Evolutionary conservation across 2,329 filamentous ascomycete species (phyloP), one percentile per base, ranked within the genome.

Genomic region (Fusarium globosum): DNA sequence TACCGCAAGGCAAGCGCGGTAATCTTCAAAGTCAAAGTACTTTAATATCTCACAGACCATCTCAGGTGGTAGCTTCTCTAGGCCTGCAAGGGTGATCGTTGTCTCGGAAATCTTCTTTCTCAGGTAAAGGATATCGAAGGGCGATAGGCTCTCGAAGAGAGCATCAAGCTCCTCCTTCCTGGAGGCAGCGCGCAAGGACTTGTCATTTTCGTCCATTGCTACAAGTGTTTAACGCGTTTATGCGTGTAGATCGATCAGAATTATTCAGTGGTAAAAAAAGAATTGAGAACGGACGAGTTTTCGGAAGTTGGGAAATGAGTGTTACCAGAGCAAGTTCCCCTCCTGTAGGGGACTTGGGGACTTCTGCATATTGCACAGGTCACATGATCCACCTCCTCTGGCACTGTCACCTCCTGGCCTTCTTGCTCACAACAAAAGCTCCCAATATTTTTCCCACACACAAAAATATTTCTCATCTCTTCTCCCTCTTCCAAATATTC

Each of bases 11-110:
- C 42, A 43, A 8, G 42, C 15, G 23, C 42, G 42, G 15, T 43
- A 43, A 11, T 43, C 42, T 0, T 26, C 42, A 7, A 43, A 43
- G n/a, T 43, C 11, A 5, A 43, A 2, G 12, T 43, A 43, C 42
- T 43, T 23, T n/a, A 43, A 11, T 10, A 43, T 43, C 42, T 43
- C 15, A 23, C 42, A 43, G 4, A 43, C 15, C 42, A 43, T 23
- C 10, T 43, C 42, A 4, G n/a, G n/a, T 0, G 42, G 42, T 2
- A 43, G 0, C 15, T 43, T 43, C 15, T 43, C 42, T 8, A 43
- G 11, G 0, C 42, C 42, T 3, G n/a, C 42, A 6, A 43, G 42
- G 0, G 23, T 12, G 7, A 43, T 43, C 0, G 42, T 43, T 11
- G 42, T 23, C 42, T 43, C 42, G 2, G 42, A 43, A 11, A 43